phyloP scores from a whole-genome alignment of 1,139 yeast species.

The Komagataea norvegica region DNA sequence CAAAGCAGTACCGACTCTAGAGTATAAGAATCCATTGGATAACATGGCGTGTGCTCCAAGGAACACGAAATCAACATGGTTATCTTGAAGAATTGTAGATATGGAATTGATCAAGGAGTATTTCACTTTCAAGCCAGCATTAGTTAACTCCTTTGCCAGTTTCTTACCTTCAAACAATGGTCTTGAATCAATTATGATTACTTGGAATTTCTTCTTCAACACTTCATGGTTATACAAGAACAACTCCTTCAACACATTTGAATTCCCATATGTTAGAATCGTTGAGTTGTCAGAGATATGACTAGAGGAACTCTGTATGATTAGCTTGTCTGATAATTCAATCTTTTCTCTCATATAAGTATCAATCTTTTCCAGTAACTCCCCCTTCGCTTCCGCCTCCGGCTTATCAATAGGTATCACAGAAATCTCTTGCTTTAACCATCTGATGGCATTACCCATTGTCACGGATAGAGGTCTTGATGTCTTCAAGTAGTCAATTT shows the following conservation, averaged over 20 bases:
- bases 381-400: slow-evolving; percentile 70
- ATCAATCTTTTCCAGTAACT: slow-evolving; percentile 64
- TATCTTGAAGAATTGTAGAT: slow-evolving; percentile 68
- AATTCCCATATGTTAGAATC: slow-evolving; percentile 82
- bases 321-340: slow-evolving; percentile 77
- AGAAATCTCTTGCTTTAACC: slow-evolving; percentile 93
- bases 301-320: slow-evolving; percentile 72
- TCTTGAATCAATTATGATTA: slow-evolving; percentile 89
- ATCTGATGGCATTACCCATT: slow-evolving; percentile 97
- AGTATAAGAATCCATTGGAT: slow-evolving; percentile 87
- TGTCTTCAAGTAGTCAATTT: slow-evolving; percentile 85
- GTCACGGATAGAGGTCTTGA: slow-evolving; percentile 90
- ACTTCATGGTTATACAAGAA: slow-evolving; percentile 65
- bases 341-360: slow-evolving; percentile 81
- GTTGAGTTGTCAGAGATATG: slow-evolving; percentile 78
- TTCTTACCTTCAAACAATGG: slow-evolving; percentile 92
- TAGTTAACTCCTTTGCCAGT: slow-evolving; percentile 59
- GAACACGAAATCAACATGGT: slow-evolving; percentile 73
- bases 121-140: slow-evolving; percentile 55
- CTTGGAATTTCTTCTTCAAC: slow-evolving; percentile 64
- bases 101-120: slow-evolving; percentile 79
- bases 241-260: slow-evolving; percentile 75
- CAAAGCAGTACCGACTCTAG: slow-evolving; percentile 93
- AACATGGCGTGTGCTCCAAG: slow-evolving; percentile 97
- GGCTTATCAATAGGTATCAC: slow-evolving; percentile 64